These are phyloP conservation scores for Geosmithia putterillii DNA, from an alignment of 2,329 filamentous ascomycete genomes.

Conservation along the genomic window DNA sequence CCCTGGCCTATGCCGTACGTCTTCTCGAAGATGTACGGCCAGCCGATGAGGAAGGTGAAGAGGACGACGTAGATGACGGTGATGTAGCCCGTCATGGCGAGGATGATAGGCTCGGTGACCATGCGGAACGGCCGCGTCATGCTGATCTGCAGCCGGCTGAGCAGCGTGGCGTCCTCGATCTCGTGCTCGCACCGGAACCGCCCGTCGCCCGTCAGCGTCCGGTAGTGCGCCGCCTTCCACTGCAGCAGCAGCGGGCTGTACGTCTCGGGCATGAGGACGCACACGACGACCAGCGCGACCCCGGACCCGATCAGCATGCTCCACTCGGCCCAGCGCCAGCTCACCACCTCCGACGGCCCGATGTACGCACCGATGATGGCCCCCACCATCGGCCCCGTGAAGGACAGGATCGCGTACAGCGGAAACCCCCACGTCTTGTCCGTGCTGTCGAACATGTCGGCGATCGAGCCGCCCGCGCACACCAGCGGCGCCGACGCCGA, in stretches of 20 bases:
- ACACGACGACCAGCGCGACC: conserved; percentile 39
- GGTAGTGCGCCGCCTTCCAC: conserved; percentile 45
- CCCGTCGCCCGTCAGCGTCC: conserved; percentile 48
- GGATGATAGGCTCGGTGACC: conserved; percentile 22
- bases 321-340: conserved; percentile 56
- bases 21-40: conserved; percentile 32
- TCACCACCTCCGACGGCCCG: conserved; percentile 37
- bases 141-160: conserved; percentile 35
- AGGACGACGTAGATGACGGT: conserved; percentile 39
- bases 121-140: conserved; percentile 27
- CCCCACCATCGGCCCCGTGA: conserved; percentile 27
- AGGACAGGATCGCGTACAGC: conserved; percentile 32
- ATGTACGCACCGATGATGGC: conserved; percentile 48
- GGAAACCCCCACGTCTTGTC: conserved; percentile 22
- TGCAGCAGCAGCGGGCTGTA: conserved; percentile 45
- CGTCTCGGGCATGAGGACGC: conserved; percentile 53
- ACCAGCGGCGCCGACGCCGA: conserved; percentile 31
- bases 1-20: conserved; percentile 28
- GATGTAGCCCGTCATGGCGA: conserved; percentile 35
- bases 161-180: conserved; percentile 34
- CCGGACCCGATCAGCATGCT: conserved; percentile 51
- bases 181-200: conserved; percentile 53
- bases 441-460: conserved; percentile 22
- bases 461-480: conserved; percentile 26
- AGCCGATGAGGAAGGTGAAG: conserved; percentile 40